Percentiles rank a stretch among this genome's conserved stretches.
Conservation (phyloP, 352 stramenopile species). For the Pythium insidiosum region DNA sequence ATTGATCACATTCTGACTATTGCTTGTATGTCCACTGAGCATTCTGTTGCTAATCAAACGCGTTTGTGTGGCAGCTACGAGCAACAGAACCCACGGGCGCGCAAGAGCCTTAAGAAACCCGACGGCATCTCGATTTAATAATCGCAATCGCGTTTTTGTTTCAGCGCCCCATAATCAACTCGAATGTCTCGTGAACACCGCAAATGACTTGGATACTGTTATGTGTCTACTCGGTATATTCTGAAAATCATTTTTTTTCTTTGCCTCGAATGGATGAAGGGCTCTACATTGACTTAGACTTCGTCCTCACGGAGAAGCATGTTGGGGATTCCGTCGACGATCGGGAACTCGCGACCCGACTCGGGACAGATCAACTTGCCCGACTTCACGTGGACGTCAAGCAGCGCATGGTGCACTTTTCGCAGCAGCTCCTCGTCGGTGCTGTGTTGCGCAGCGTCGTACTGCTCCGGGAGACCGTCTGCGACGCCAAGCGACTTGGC, state of each 20-base stretch:
- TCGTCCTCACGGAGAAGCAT: slow-evolving; percentile 93
- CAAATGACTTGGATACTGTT: no score
- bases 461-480: slow-evolving; percentile 55
- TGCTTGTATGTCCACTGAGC: no score
- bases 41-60: no score
- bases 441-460: slow-evolving; percentile 26
- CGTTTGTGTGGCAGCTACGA: slow-evolving; percentile 16
- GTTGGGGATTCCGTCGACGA: slow-evolving; percentile 97
- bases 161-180: slow-evolving; percentile 9
- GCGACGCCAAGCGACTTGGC: slow-evolving; percentile 62
- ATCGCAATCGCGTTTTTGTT: background rate
- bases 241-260: no score
- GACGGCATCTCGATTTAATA: slow-evolving; percentile 49
- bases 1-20: no score
- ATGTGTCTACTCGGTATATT: no score
- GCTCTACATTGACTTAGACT: no score
- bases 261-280: no score
- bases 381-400: slow-evolving; percentile 95
- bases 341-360: slow-evolving; percentile 93
- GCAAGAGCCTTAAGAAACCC: slow-evolving; percentile 53
- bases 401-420: slow-evolving; percentile 84
- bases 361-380: slow-evolving; percentile 95
- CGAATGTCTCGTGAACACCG: no score
- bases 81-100: slow-evolving; percentile 20
- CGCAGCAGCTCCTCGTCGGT: slow-evolving; percentile 68